Evolutionary conservation across 139 green algal species (phyloP).

Genomic region (Tetraselmis chui): DNA sequence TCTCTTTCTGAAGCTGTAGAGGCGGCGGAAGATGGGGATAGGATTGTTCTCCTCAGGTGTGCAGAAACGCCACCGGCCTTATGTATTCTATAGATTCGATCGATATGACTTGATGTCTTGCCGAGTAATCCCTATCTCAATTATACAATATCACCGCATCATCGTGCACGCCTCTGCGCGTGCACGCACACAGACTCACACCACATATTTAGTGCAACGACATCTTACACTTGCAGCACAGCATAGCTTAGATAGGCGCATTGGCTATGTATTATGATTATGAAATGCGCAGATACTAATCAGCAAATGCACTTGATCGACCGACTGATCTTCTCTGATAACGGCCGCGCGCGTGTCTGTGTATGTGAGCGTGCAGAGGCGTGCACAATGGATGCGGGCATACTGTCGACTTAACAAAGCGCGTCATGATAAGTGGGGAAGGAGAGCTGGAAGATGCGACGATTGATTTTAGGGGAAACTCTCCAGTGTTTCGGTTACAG

Average conservation of each 20-base stretch:
- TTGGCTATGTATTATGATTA: not conserved
- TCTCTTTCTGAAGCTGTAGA: conserved; percentile 43
- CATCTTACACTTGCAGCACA: not conserved
- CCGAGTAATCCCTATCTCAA: too few relatives aligned
- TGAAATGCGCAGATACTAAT: not conserved
- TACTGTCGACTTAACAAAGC: conserved; percentile 39
- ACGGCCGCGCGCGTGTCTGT: not conserved
- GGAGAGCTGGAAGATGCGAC: conserved; percentile 42
- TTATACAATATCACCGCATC: too few relatives aligned
- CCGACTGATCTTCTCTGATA: not conserved
- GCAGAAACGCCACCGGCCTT: too few relatives aligned
- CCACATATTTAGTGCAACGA: not conserved
- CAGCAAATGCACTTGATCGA: not conserved
- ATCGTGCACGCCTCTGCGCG: not conserved
- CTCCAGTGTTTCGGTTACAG: conserved; percentile 43
- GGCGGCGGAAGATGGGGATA: conserved; percentile 52
- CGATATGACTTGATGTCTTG: too few relatives aligned
- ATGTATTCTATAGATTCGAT: too few relatives aligned
- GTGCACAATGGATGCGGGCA: conserved; percentile 55
- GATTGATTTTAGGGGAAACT: conserved; percentile 53
- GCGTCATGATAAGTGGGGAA: conserved; percentile 54
- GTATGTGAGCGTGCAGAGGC: conserved; percentile 12
- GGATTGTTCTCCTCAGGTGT: conserved; percentile 38
- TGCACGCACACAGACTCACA: too few relatives aligned
- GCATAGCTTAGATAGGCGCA: not conserved